phyloP scores from a whole-genome alignment of 768 basidiomycete species.

The Suillus plorans region DNA sequence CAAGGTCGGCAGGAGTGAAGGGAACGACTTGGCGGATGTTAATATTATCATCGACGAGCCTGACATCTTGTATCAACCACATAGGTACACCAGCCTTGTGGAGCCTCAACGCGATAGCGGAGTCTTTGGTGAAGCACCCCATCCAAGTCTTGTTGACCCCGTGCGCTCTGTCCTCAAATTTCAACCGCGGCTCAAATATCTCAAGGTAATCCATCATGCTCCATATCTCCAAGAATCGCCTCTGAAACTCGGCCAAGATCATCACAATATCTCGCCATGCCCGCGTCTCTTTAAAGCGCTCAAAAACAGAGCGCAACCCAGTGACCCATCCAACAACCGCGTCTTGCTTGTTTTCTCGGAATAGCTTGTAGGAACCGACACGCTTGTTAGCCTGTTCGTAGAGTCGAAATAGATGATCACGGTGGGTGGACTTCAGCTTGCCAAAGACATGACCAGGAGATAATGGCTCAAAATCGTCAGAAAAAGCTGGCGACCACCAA shows the following conservation, averaged over 20 bases:
- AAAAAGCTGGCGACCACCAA: background rate
- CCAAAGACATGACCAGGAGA: background rate
- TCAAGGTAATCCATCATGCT: background rate
- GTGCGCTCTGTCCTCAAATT: background rate
- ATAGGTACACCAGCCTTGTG: background rate
- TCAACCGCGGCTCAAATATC: background rate
- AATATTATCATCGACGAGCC: background rate
- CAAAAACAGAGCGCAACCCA: background rate
- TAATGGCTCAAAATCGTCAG: background rate
- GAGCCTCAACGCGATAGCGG: background rate
- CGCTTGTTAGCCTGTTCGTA: background rate
- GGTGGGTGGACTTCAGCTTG: background rate
- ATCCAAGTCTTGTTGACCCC: slow-evolving; percentile 1
- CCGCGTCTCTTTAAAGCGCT: background rate
- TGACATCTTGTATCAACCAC: background rate
- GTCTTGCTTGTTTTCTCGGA: background rate
- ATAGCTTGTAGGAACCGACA: background rate
- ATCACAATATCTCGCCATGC: background rate
- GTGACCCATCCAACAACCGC: background rate
- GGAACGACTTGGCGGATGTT: background rate
- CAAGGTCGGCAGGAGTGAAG: background rate
- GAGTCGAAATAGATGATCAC: background rate
- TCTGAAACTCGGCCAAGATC: background rate
- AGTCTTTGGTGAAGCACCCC: slow-evolving; percentile 3
- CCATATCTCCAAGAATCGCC: background rate